Conservation (phyloP, 2,329 filamentous ascomycete genomes). For the Neoscytalidium dimidiatum region DNA sequence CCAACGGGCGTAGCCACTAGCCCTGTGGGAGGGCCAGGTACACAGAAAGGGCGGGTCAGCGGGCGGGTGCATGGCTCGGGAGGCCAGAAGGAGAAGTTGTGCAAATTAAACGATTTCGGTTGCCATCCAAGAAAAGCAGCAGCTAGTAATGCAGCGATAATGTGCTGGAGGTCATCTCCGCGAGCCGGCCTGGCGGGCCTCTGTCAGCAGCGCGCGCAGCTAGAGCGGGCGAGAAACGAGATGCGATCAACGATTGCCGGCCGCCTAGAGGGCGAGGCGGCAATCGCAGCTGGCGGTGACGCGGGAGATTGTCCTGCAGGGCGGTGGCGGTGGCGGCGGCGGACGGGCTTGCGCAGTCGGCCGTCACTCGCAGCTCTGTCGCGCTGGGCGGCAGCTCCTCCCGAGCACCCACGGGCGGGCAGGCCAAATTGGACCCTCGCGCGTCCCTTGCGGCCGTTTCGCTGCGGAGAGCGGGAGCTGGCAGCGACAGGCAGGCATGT, state of each 20-base stretch:
- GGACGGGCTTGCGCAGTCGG: too few relatives aligned
- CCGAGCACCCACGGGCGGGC: not conserved
- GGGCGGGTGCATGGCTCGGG: not conserved
- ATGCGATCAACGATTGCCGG: slow-evolving; percentile 3
- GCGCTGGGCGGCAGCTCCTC: slow-evolving; percentile 4
- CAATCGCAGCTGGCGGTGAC: not conserved
- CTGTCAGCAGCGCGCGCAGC: not conserved
- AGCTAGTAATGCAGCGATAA: slow-evolving; percentile 7
- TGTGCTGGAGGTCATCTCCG: slow-evolving; percentile 8
- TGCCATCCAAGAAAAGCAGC: slow-evolving; percentile 2
- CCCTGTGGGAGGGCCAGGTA: not conserved
- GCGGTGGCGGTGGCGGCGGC: not conserved
- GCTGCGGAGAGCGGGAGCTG: not conserved
- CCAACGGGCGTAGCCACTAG: slow-evolving; percentile 8
- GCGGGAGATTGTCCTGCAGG: slow-evolving; percentile 10
- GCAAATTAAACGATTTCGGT: slow-evolving; percentile 17
- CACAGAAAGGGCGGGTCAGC: not conserved
- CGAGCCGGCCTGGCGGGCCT: not conserved
- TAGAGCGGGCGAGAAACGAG: too few relatives aligned
- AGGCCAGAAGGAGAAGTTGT: not conserved
- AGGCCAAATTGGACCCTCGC: not conserved
- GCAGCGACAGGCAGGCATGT: not conserved
- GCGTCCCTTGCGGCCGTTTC: slow-evolving; percentile 9
- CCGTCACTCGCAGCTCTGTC: too few relatives aligned
- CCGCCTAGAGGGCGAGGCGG: not conserved